Base-by-base conservation (phyloP, 1,284 basidiomycete genomes). In the Ganoderma lucidum region DNA sequence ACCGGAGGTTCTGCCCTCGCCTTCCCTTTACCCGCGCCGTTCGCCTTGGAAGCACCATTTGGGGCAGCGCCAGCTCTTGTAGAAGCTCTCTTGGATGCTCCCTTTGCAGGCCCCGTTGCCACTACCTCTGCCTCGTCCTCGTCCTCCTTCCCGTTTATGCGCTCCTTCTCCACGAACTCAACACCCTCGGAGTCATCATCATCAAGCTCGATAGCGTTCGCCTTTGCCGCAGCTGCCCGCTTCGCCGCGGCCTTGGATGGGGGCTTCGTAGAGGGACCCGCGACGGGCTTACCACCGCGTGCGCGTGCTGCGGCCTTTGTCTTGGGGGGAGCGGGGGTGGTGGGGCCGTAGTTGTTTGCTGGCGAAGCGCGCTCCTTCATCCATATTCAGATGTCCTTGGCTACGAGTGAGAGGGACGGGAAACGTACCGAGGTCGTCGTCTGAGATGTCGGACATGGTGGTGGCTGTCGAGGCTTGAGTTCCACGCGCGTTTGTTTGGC, bases 321-420 rank as follows among this genome's bases (percentile, higher is more conserved):
- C 73, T 75, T 78, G 35, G 64, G 28, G 19, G 73, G 71, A 23
- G 74, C 74, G 48, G 78, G 78, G 30, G 78, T 79, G 48, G 78
- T 76, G 32, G 78, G 77, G 42, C 76, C 72, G 53, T 75, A 76
- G 67, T 68, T 73, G 45, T 68, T 63, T 23, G 69, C 71, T 71
- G 62, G 37, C 35, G 4, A 51, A 8, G 37, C 28, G 68, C 45
- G 64, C 62, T 35, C 48, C 63, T 72, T 68, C 41, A 70, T 75
- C 51, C 65, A 73, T 69, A 73, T 74, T 76, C 75, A 73, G 70
- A 71, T 55, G 74, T 75, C 58, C 74, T 69, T 66, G 59, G 56
- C 23, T 3, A 17, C 19, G 63, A 30, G n/a, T 23, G 53, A 65
- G 37, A 51, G 23, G 41, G 55, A n/a, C 44, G 17, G 56, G 14